These are phyloP conservation scores for Aspergillus sclerotiicarbonarius DNA, from an alignment of 495 filamentous ascomycete genomes.

Conservation along the genomic window DNA sequence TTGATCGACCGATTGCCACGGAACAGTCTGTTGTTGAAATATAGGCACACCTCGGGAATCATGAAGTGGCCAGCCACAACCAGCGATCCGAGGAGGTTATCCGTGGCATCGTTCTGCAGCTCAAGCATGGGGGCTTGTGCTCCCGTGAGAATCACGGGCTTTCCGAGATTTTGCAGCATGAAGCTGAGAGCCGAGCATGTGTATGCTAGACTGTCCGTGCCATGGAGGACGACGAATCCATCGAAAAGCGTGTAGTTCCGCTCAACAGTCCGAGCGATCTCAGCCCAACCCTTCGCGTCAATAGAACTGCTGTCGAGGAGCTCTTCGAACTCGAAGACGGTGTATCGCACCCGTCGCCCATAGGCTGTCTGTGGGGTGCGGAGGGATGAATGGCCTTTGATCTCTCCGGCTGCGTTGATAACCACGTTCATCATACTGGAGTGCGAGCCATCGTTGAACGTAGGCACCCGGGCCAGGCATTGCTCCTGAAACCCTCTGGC, in stretches of 20 bases:
- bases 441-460: constrained; percentile 84
- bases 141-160: constrained; percentile 87
- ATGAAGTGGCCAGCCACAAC: constrained; percentile 96
- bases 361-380: constrained; percentile 81
- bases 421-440: constrained; percentile 54
- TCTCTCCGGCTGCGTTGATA: constrained; percentile 42
- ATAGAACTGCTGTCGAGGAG: constrained; percentile 93
- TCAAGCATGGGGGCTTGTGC: constrained; percentile 92
- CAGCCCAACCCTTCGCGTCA: constrained; percentile 82
- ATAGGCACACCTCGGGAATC: constrained; percentile 93
- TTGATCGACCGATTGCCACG: constrained; percentile 90
- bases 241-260: constrained; percentile 90
- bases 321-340: constrained; percentile 80
- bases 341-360: constrained; percentile 78
- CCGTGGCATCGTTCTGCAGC: constrained; percentile 91
- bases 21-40: constrained; percentile 92
- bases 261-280: constrained; percentile 69
- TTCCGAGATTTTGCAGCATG: constrained; percentile 89
- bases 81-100: constrained; percentile 88
- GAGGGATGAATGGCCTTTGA: constrained; percentile 55
- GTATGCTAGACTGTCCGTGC: constrained; percentile 90
- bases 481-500: constrained; percentile 79
- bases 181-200: constrained; percentile 91
- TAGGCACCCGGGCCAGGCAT: constrained; percentile 78
- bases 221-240: constrained; percentile 94